Evolutionary conservation across 352 stramenopile genomes (phyloP), one percentile per base, ranked within the genome.

Genomic region (Globisporangium emineosum): DNA sequence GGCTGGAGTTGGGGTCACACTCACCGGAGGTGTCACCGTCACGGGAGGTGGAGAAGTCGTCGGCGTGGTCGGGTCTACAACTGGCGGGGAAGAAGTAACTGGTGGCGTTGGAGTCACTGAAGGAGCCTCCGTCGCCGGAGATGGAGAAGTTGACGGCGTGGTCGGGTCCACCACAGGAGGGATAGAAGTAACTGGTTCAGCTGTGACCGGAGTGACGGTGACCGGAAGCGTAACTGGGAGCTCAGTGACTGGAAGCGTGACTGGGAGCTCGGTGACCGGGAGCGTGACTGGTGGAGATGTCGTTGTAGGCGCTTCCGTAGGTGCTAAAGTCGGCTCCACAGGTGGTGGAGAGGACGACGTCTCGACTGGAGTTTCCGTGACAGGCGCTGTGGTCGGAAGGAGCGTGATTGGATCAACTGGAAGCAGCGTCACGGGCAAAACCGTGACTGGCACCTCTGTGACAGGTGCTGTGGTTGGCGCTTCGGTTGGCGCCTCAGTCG

Each of bases 301-400:
- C 43, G 68, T 73, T 5, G 30, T 30, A 35, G 70, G 70, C 0
- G 56, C 54, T 30, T 73, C 27, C 30, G 69, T 69, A 4, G 60
- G 15, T 37, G 27, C 50, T 30, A 30, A 30, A 15, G 69, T 61
- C 27, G 57, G 50, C 23, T 58, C 60, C 2, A 35, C 13, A 12
- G 66, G 40, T 47, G 40, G 40, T 47, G 40, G 40, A 1, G 40
- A n/a, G 2, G 40, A n/a, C 7, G 40, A 21, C 17, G 40, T 47
- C 17, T 47, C 17, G 15, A 47, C 40, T 21, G 40, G 40, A 47
- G 40, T 17, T 17, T 47, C 40, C 40, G 40, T 47, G 40, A 47
- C 40, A 8, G 61, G 54, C 3, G 54, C 57, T 4, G 25, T 50
- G 17, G 67, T 64, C 8, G 70, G 60, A 21, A 65, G 57, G 7